Conservation (phyloP, 306 rosid species). For the Begonia peltatifolia region DNA sequence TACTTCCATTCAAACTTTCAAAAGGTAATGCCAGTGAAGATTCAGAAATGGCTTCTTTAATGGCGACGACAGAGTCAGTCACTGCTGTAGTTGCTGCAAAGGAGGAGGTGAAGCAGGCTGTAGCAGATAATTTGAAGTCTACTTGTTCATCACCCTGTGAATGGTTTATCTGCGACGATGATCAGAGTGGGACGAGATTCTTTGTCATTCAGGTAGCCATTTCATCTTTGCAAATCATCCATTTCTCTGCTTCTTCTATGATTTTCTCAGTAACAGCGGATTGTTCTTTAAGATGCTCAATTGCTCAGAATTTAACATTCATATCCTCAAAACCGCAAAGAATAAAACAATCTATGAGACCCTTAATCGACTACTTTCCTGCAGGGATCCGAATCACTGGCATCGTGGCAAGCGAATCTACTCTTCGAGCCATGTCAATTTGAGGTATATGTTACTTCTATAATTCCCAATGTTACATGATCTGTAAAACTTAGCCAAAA, state of each 20-base stretch:
- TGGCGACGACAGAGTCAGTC: slow-evolving; percentile 85
- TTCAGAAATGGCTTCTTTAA: slow-evolving; percentile 61
- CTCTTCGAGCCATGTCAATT: slow-evolving; percentile 81
- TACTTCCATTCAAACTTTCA: slow-evolving; percentile 67
- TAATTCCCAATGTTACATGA: too few relatives aligned
- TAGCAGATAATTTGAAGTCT: slow-evolving; percentile 81
- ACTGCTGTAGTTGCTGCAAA: slow-evolving; percentile 93
- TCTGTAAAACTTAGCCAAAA: too few relatives aligned
- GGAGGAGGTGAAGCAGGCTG: slow-evolving; percentile 98
- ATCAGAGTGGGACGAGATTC: slow-evolving; percentile 47
- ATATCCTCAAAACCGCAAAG: too few relatives aligned
- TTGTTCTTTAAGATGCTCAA: too few relatives aligned
- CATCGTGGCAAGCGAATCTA: slow-evolving; percentile 97
- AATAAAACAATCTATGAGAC: too few relatives aligned
- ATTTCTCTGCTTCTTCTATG: too few relatives aligned
- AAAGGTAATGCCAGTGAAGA: slow-evolving; percentile 26
- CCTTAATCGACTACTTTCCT: neutral
- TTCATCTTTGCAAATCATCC: neutral
- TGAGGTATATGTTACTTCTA: slow-evolving; percentile 33
- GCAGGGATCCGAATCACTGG: slow-evolving; percentile 86
- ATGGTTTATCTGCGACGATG: slow-evolving; percentile 85
- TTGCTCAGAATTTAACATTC: too few relatives aligned
- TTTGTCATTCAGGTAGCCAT: slow-evolving; percentile 68
- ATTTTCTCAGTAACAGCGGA: too few relatives aligned
- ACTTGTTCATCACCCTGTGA: slow-evolving; percentile 67